These are phyloP conservation scores for Acer saccharum DNA, from an alignment of 345 rosid species.

Conservation along the genomic window DNA sequence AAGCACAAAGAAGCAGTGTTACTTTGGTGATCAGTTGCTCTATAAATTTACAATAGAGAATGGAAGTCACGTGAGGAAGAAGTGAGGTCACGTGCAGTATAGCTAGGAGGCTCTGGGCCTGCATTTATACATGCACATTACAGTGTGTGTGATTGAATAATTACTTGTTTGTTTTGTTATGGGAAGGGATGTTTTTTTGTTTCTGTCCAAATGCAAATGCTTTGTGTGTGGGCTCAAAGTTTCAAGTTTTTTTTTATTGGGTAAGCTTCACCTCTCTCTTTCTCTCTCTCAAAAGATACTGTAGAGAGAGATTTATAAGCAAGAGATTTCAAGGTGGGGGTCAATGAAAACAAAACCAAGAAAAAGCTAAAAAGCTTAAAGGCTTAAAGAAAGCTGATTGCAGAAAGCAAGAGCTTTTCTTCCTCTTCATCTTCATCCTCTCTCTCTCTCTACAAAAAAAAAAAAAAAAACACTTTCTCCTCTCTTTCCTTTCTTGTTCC, in stretches of 20 bases:
- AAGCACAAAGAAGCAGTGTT: background rate
- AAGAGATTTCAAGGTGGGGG: slow-evolving; percentile 29
- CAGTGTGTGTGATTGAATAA: slow-evolving; percentile 43
- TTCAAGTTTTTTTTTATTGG: slow-evolving; percentile 39
- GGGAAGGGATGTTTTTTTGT: slow-evolving; percentile 54
- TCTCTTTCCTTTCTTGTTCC: slow-evolving; percentile 26
- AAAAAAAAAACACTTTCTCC: slow-evolving; percentile 3
- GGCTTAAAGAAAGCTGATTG: slow-evolving; percentile 58
- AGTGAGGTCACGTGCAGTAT: slow-evolving; percentile 45
- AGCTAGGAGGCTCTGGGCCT: slow-evolving; percentile 33
- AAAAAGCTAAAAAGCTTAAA: slow-evolving; percentile 39
- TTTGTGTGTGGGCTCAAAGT: slow-evolving; percentile 40
- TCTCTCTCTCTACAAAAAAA: background rate
- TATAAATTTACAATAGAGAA: background rate
- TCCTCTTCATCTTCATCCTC: slow-evolving; percentile 19
- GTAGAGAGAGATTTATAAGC: slow-evolving; percentile 23
- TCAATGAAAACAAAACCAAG: slow-evolving; percentile 38
- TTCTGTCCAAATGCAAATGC: slow-evolving; percentile 48
- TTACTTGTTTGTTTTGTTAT: slow-evolving; percentile 45
- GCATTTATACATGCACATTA: slow-evolving; percentile 47
- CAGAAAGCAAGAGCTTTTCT: slow-evolving; percentile 72
- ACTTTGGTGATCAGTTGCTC: background rate
- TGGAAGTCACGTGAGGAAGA: background rate
- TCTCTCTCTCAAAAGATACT: background rate
- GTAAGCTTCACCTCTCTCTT: slow-evolving; percentile 29